phyloP scores from a whole-genome alignment of 768 basidiomycete genomes.

The Lactifluus pinguis region DNA sequence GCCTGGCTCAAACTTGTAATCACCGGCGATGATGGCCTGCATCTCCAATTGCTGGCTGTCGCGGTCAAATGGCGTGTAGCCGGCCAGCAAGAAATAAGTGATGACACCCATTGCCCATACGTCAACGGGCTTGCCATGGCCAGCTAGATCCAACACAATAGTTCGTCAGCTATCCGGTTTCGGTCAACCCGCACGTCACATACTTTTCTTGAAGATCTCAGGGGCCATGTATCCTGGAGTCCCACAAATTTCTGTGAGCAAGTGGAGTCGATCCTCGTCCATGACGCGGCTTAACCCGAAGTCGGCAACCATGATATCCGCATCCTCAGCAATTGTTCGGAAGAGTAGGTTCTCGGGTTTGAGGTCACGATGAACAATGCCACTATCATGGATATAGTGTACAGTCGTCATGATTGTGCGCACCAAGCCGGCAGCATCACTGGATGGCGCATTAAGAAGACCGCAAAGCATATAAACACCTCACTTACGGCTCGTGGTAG shows the following conservation, averaged over 20 bases:
- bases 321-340: slow-evolving; percentile 78
- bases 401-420: slow-evolving; percentile 83
- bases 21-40: slow-evolving; percentile 89
- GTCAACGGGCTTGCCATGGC: slow-evolving; percentile 92
- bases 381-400: slow-evolving; percentile 82
- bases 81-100: slow-evolving; percentile 89
- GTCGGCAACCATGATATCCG: slow-evolving; percentile 95
- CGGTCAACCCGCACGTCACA: slow-evolving; percentile 21
- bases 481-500: slow-evolving; percentile 82
- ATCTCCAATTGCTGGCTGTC: slow-evolving; percentile 84
- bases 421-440: slow-evolving; percentile 84
- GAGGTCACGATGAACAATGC: slow-evolving; percentile 93
- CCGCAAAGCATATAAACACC: slow-evolving; percentile 15
- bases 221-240: slow-evolving; percentile 96
- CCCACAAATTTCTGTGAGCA: slow-evolving; percentile 93
- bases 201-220: slow-evolving; percentile 89
- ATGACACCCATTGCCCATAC: slow-evolving; percentile 99
- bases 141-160: slow-evolving; percentile 39
- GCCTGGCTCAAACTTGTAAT: slow-evolving; percentile 84
- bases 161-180: not conserved
- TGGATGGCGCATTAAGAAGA: slow-evolving; percentile 27
- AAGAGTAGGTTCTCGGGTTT: slow-evolving; percentile 98
- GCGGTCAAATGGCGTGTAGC: slow-evolving; percentile 96
- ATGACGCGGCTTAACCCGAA: slow-evolving; percentile 90
- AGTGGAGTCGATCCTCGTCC: slow-evolving; percentile 78